Base-by-base conservation (phyloP, 164 flowering plant species). In the Vitis cinerea region DNA sequence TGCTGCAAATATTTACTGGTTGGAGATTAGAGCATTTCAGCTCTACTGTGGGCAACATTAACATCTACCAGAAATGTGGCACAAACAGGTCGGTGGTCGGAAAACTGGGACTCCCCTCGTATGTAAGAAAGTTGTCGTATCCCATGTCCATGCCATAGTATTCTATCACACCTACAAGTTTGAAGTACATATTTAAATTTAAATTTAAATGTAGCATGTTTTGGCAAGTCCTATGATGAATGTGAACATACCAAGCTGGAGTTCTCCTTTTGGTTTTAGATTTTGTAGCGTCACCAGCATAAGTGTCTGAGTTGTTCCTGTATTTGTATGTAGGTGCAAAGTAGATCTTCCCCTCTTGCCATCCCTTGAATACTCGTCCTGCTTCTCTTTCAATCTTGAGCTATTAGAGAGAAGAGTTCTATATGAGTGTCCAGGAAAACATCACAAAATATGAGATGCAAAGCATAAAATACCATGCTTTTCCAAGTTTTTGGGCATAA, bases 261-360 rank as follows among this genome's bases (percentile, higher is more conserved):
- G 96, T 90, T 82, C 98, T 78, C 64, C 94, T 77, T 67, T 90
- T 87, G 72, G 75, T 81, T 72, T 85, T 86, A 1, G 94, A 81
- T 54, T 70, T 82, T 54, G 74, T 74, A 10, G 80, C 73, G 69
- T 89, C 96, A 8, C 89, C 97, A n/a, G 89, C 82, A 66, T 89
- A 92, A 50, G 73, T 69, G 67, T 92, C 94, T 4, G 96, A 90
- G 61, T 90, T 85, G 77, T 73, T 73, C 2, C 86, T 84, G 78
- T 89, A 92, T 54, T 92, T 92, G 80, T 92, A 92, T 3, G 98
- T 92, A 4, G 98, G 98, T 51, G 94, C 86, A 78, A 92, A 92
- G 79, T 75, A 84, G 47, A 92, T 90, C 51, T 79, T 86, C 48
- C 97, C 97, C 66, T 92, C 97, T 51, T 82, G 78, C 96, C 96